These are phyloP conservation scores for Macaranga tanarius DNA, from an alignment of 441 rosid genomes.

Conservation along the genomic window DNA sequence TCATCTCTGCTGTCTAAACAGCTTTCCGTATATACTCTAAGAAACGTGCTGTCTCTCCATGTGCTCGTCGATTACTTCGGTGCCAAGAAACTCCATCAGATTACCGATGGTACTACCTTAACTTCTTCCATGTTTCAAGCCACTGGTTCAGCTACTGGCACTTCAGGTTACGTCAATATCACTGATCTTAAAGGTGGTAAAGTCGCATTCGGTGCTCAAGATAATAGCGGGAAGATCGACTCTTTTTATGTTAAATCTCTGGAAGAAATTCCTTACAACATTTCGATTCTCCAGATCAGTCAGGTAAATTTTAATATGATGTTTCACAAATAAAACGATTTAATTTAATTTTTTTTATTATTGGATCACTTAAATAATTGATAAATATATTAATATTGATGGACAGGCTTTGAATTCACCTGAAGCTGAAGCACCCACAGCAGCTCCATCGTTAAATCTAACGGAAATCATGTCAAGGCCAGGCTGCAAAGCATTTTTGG, in stretches of 20 bases:
- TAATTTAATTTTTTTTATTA: neutral
- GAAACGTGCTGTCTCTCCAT: constrained; percentile 83
- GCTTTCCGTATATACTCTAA: constrained; percentile 64
- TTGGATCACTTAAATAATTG: neutral
- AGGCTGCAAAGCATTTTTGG: constrained; percentile 85
- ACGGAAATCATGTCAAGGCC: constrained; percentile 71
- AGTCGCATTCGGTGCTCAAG: constrained; percentile 64
- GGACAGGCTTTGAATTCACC: constrained; percentile 60
- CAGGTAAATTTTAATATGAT: constrained; percentile 35
- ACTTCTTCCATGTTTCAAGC: constrained; percentile 91
- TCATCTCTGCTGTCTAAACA: constrained; percentile 51
- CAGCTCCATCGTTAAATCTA: constrained; percentile 62
- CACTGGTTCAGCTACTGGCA: constrained; percentile 76
- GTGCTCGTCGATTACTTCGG: constrained; percentile 89
- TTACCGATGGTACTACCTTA: constrained; percentile 65
- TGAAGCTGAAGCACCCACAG: constrained; percentile 78
- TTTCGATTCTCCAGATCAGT: constrained; percentile 79
- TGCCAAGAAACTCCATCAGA: constrained; percentile 87
- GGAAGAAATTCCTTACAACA: constrained; percentile 75
- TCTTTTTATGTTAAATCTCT: constrained; percentile 66
- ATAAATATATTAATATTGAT: neutral
- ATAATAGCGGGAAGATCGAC: constrained; percentile 46
- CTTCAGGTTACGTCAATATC: constrained; percentile 83
- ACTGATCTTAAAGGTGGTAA: constrained; percentile 83
- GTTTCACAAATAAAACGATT: neutral